Percentiles rank a stretch among this genome's conserved stretches.
Conservation (phyloP, 208 protist species). For the Wallacemonas collosoma region DNA sequence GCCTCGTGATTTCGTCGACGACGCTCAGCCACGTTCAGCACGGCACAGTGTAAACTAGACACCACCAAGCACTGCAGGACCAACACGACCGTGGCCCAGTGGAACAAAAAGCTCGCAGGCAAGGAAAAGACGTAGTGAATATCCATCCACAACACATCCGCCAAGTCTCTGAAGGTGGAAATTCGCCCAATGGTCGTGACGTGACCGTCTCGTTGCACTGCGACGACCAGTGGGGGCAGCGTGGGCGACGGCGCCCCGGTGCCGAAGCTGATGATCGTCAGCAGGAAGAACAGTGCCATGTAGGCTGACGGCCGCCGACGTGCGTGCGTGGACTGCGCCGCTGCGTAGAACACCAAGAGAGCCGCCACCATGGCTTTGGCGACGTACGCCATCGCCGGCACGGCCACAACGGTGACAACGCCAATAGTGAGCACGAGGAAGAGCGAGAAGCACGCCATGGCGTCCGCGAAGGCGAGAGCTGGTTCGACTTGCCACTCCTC, state of each 20-base stretch:
- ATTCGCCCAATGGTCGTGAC: background rate
- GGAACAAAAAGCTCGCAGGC: background rate
- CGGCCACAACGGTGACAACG: constrained; percentile 25
- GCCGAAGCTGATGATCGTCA: constrained; percentile 34
- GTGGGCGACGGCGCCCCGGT: background rate
- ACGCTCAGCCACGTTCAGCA: background rate
- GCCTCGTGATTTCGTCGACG: background rate
- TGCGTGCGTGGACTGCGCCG: constrained; percentile 35
- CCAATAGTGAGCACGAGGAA: constrained; percentile 16
- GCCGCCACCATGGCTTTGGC: constrained; percentile 41
- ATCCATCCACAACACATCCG: constrained; percentile 5
- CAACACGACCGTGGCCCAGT: constrained; percentile 3
- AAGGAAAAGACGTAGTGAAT: constrained; percentile 4
- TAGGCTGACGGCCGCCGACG: constrained; percentile 31
- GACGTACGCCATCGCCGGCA: constrained; percentile 30
- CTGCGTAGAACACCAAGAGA: constrained; percentile 39
- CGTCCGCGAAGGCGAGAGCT: constrained; percentile 20
- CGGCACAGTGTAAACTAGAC: background rate
- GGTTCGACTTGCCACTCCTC: constrained; percentile 20
- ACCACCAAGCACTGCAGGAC: background rate
- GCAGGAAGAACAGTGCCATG: constrained; percentile 34
- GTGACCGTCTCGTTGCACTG: background rate
- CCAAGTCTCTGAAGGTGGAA: background rate
- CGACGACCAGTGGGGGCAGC: constrained; percentile 1
- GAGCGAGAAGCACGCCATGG: constrained; percentile 17